Conservation (phyloP, 192 early-diverging fungal species). For the Ambispora gerdemannii region DNA sequence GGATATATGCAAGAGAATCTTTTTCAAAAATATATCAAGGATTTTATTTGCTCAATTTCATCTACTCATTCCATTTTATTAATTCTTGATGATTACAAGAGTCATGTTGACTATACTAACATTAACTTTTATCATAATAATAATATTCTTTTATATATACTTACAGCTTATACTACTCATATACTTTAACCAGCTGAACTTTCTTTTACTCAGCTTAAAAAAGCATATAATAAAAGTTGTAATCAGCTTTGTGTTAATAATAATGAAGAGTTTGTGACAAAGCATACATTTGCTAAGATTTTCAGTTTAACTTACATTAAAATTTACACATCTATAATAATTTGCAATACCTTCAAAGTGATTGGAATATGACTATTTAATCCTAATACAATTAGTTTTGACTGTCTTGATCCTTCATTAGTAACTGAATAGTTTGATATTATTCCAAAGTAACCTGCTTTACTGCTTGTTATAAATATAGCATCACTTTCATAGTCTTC, state of each 20-base stretch:
- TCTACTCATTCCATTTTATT: background rate
- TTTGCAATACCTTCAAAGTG: background rate
- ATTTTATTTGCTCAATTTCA: background rate
- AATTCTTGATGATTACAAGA: background rate
- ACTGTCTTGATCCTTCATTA: background rate
- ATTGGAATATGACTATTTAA: background rate
- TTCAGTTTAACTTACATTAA: background rate
- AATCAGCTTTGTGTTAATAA: background rate
- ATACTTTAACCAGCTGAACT: background rate
- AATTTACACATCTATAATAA: background rate
- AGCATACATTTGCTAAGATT: background rate
- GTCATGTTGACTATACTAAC: background rate
- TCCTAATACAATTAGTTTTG: background rate
- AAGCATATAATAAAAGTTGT: background rate
- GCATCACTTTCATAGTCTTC: background rate
- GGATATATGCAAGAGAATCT: constrained; percentile 8
- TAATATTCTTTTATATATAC: background rate
- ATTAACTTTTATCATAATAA: background rate
- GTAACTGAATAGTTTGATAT: background rate
- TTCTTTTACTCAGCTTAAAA: constrained; percentile 3
- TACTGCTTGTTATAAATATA: no score
- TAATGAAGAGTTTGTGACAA: background rate
- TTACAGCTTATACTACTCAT: background rate
- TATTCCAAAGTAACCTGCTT: background rate
- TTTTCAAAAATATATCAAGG: constrained; percentile 10